Conservation (phyloP, 805 yeast genomes). For the Tetrapisispora fleetii region DNA sequence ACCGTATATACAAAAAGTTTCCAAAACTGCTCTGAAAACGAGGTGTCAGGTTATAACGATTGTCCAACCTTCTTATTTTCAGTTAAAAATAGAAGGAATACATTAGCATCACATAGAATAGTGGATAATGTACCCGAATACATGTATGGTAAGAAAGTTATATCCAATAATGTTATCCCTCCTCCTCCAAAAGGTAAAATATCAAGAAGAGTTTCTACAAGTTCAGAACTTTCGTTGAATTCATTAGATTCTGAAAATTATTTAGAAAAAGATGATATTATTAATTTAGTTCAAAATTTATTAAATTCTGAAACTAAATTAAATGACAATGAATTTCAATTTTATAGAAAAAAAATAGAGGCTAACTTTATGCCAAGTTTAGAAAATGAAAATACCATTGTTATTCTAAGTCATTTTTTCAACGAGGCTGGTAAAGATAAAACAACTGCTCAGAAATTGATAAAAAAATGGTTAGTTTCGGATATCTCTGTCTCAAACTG, state of each 20-base stretch:
- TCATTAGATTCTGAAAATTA: not conserved
- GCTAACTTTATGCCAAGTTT: slow-evolving; percentile 21
- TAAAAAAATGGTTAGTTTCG: slow-evolving; percentile 44
- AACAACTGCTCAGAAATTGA: slow-evolving; percentile 27
- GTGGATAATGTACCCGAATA: slow-evolving; percentile 3
- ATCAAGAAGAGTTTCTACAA: slow-evolving; percentile 1
- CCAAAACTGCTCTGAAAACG: slow-evolving; percentile 34
- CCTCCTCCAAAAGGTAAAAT: slow-evolving; percentile 3
- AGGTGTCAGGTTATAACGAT: slow-evolving; percentile 37
- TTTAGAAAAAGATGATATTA: slow-evolving; percentile 12
- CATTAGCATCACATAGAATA: not conserved
- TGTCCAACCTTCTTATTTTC: slow-evolving; percentile 29
- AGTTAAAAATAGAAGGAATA: not conserved
- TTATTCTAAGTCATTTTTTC: slow-evolving; percentile 20
- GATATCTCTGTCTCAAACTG: slow-evolving; percentile 51
- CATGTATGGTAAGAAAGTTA: slow-evolving; percentile 3
- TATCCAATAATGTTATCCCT: not conserved
- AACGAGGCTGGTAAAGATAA: slow-evolving; percentile 14
- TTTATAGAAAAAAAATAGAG: slow-evolving; percentile 35
- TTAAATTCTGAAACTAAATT: slow-evolving; percentile 26
- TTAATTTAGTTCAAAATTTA: slow-evolving; percentile 17
- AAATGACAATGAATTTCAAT: slow-evolving; percentile 34
- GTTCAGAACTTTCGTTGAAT: not conserved
- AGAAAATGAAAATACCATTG: slow-evolving; percentile 21
- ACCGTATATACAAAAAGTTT: slow-evolving; percentile 19